A percentile compares a stretch with the other conserved stretches of the same genome.
Evolutionary conservation across 73 alveolate species (phyloP).

Genomic region (Tetrahymena borealis): DNA sequence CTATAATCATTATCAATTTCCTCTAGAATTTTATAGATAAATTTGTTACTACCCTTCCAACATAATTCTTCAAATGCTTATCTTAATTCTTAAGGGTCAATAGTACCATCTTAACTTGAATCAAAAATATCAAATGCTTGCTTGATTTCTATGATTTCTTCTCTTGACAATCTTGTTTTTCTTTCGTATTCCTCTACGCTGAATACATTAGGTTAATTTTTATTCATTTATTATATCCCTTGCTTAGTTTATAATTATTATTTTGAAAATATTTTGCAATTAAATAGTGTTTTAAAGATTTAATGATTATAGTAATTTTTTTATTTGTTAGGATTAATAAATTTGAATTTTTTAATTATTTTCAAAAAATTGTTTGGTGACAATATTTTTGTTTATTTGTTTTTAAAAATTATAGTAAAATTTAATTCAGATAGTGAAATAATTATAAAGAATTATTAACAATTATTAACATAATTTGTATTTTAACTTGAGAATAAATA

Average conservation of each 20-base stretch:
- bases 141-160: constrained; percentile 68
- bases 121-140: constrained; percentile 92
- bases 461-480: no score
- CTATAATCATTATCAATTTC: constrained; percentile 85
- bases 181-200: background rate
- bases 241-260: no score
- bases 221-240: background rate
- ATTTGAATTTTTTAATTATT: no score
- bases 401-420: no score
- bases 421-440: no score
- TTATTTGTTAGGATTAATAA: no score
- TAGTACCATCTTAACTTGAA: constrained; percentile 82
- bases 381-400: no score
- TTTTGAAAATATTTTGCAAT: no score
- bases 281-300: background rate
- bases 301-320: no score
- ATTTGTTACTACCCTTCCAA: constrained; percentile 79
- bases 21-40: constrained; percentile 82
- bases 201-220: background rate
- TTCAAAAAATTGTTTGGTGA: no score
- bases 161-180: background rate
- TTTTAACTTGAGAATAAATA: no score
- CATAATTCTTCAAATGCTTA: constrained; percentile 88
- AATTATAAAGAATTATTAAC: no score
- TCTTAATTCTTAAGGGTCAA: constrained; percentile 89